These are phyloP conservation scores for Ogataea hybrid DNA, from an alignment of 1,139 yeast genomes.

Conservation along the genomic window DNA sequence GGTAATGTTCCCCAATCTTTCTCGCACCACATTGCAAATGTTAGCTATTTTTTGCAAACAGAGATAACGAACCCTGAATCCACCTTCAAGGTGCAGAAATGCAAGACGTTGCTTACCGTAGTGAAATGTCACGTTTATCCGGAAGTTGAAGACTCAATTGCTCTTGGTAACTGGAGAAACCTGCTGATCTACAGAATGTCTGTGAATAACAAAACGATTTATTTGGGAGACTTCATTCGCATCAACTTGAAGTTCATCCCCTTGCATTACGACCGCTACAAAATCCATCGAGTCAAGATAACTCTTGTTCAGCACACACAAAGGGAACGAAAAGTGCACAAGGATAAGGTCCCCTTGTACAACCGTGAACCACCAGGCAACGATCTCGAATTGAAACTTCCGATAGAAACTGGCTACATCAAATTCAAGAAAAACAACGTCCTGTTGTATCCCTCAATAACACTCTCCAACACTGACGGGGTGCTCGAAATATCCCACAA, in stretches of 20 bases:
- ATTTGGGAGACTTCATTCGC: constrained; percentile 19
- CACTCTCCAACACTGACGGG: not conserved
- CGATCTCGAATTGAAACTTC: not conserved
- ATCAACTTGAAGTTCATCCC: constrained; percentile 27
- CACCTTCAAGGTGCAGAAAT: not conserved
- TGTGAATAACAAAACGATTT: constrained; percentile 18
- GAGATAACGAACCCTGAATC: constrained; percentile 3
- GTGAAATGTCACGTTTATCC: constrained; percentile 9
- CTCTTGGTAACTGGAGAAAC: constrained; percentile 32
- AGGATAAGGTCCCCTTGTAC: not conserved
- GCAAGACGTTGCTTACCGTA: constrained; percentile 5
- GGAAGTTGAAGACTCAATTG: constrained; percentile 18
- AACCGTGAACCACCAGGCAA: not conserved
- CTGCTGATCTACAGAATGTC: constrained; percentile 26
- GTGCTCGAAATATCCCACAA: constrained; percentile 5
- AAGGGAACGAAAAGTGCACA: not conserved
- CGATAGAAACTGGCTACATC: not conserved
- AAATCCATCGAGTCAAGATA: constrained; percentile 18
- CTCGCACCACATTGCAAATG: constrained; percentile 14
- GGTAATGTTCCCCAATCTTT: constrained; percentile 22
- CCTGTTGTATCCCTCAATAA: constrained; percentile 2
- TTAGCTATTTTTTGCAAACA: constrained; percentile 15
- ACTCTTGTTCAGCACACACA: constrained; percentile 10
- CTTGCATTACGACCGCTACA: constrained; percentile 16
- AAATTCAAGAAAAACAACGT: not conserved